Base-by-base conservation (phyloP, 176 grass and related monocot species). In the Alopecurus myosuroides region DNA sequence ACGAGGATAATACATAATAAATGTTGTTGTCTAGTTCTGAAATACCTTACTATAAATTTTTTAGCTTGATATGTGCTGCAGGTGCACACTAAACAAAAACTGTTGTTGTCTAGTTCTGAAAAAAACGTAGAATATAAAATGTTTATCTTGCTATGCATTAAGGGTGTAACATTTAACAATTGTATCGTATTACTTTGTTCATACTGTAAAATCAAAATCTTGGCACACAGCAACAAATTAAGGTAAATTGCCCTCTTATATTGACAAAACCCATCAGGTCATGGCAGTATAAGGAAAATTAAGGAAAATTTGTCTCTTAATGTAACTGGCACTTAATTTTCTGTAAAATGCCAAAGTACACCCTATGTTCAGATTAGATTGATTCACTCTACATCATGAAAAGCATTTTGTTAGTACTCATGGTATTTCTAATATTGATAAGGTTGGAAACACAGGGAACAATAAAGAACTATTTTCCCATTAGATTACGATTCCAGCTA, bases 401-500 rank as follows among this genome's bases (percentile, higher is more conserved):
- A 77, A 77, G 30, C 6, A 48, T 44, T 23, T 23, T 53, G 30
- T 42, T 23, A 58, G 18, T 76, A 76, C 13, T 76, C 35, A 57
- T 23, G 48, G 46, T 80, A 67, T 69, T 72, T 86, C n/a, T 64
- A 48, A 69, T 53, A 64, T 46, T 79, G 40, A 37, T 0, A 41
- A 46, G 71, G 74, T n/a, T 67, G 69, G 20, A 80, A 66, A 85
- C 35, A 56, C 9, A 28, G 14, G 12, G 19, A 83, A 73, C 25
- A 72, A 56, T 20, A 74, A 81, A 41, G 1, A 33, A 39, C 84
- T 65, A 15, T 25, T 62, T 76, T 30, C 41, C 25, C n/a, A n/a
- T 8, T 42, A 82, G n/a, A 85, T 68, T 77, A 79, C 2, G 8
- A 64, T 58, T 80, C 41, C 79, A 61, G 33, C 64, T 51, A 79